Percentiles rank a stretch among this genome's conserved stretches.
Evolutionary conservation across 2,329 filamentous ascomycete genomes (phyloP).

Genomic region (Xylaria arbuscula): DNA sequence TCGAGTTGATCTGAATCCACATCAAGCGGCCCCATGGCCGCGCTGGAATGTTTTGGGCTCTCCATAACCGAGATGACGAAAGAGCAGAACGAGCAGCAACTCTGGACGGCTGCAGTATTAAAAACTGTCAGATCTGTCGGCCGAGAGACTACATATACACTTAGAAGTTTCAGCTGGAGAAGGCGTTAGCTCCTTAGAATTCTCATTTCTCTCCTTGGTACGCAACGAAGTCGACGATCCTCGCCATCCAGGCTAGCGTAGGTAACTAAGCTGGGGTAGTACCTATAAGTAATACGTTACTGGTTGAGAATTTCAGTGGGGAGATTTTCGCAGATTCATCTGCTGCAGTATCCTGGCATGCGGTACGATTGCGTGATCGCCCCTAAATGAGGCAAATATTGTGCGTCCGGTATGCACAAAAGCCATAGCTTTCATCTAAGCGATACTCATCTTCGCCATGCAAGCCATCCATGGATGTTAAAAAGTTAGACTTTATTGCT

Average conservation of each 20-base stretch:
- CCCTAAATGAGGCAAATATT: slow-evolving; percentile 9
- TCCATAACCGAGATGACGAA: slow-evolving; percentile 25
- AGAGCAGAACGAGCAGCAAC: slow-evolving; percentile 1
- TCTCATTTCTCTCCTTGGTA: slow-evolving; percentile 15
- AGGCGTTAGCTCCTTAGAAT: slow-evolving; percentile 7
- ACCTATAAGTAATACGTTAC: background rate
- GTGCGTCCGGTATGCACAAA: slow-evolving; percentile 18
- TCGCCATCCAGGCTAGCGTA: slow-evolving; percentile 15
- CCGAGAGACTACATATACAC: slow-evolving; percentile 5
- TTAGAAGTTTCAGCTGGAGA: background rate
- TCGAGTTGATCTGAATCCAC: slow-evolving; percentile 46
- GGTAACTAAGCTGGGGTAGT: slow-evolving; percentile 1
- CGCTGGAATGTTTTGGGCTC: slow-evolving; percentile 23
- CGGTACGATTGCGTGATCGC: slow-evolving; percentile 33
- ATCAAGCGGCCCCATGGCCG: slow-evolving; percentile 31
- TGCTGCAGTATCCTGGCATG: slow-evolving; percentile 1
- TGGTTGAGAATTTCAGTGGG: slow-evolving; percentile 12
- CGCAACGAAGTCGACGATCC: slow-evolving; percentile 1
- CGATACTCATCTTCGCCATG: background rate
- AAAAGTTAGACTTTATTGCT: too few relatives aligned
- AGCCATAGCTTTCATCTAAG: slow-evolving; percentile 14
- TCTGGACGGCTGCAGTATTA: background rate
- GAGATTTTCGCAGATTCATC: background rate
- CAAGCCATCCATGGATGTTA: too few relatives aligned
- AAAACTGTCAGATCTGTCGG: background rate